These are phyloP conservation scores for Trichophaea hybrida DNA, from an alignment of 2,329 filamentous ascomycete species.

Conservation along the genomic window DNA sequence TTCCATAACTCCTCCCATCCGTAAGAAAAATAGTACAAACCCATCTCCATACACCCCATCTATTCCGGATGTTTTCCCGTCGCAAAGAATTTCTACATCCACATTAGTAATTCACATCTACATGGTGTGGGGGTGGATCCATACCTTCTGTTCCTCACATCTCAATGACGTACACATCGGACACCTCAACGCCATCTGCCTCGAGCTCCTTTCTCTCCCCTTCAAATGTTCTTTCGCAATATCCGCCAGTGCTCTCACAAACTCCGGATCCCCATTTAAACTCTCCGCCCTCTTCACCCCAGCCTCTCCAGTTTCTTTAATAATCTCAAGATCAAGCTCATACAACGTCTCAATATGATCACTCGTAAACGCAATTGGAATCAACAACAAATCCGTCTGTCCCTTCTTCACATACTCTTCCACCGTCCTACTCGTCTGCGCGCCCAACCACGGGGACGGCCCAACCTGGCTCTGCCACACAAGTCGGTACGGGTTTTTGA, in stretches of 20 bases:
- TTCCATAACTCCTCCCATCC: too few species aligned
- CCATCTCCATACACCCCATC: background rate
- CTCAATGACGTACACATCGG: slow-evolving; percentile 84
- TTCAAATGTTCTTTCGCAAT: slow-evolving; percentile 68
- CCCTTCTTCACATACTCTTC: slow-evolving; percentile 80
- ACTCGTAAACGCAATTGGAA: slow-evolving; percentile 89
- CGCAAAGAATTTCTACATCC: slow-evolving; percentile 46
- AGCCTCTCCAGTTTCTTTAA: slow-evolving; percentile 61
- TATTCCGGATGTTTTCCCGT: slow-evolving; percentile 11
- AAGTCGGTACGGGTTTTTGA: slow-evolving; percentile 79
- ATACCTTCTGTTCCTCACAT: slow-evolving; percentile 57
- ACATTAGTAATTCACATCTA: background rate
- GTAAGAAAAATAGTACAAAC: too few species aligned
- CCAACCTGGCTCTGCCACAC: slow-evolving; percentile 99
- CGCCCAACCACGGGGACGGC: slow-evolving; percentile 85
- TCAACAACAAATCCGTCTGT: slow-evolving; percentile 76
- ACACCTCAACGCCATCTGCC: slow-evolving; percentile 80
- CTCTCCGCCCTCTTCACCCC: slow-evolving; percentile 86
- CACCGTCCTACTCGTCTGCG: slow-evolving; percentile 80
- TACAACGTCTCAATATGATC: slow-evolving; percentile 97
- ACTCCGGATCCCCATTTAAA: slow-evolving; percentile 77
- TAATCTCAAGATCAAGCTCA: slow-evolving; percentile 88
- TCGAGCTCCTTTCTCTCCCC: slow-evolving; percentile 55
- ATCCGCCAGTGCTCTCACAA: slow-evolving; percentile 79
- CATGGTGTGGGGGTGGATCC: background rate